Evolutionary conservation across 768 basidiomycete species (phyloP).

Genomic region (Podaxis sp.): DNA sequence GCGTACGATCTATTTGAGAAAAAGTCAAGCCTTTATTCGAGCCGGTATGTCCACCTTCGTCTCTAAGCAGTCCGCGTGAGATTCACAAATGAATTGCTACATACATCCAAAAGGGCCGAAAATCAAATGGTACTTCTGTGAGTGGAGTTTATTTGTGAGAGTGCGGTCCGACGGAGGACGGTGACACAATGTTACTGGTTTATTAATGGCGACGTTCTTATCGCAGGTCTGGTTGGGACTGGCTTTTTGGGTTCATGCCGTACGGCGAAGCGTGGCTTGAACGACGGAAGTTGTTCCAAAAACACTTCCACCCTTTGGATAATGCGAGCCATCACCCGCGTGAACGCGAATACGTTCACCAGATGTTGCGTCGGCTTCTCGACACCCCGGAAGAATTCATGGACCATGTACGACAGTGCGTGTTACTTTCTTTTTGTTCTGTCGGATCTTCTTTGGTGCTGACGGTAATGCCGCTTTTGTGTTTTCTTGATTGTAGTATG

Average conservation of each 20-base stretch:
- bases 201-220: neutral
- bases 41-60: constrained; percentile 11
- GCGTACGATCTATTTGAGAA: constrained; percentile 36
- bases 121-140: constrained; percentile 12
- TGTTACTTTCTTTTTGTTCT: neutral
- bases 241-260: constrained; percentile 17
- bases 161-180: neutral
- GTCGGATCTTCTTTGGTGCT: neutral
- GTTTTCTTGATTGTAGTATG: constrained; percentile 23
- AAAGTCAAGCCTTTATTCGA: constrained; percentile 33
- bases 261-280: constrained; percentile 17
- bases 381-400: constrained; percentile 35
- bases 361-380: constrained; percentile 37
- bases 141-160: neutral
- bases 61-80: neutral
- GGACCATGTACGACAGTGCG: constrained; percentile 42
- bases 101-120: neutral
- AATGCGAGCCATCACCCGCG: constrained; percentile 38
- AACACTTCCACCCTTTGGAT: constrained; percentile 40
- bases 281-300: constrained; percentile 32
- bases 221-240: constrained; percentile 13
- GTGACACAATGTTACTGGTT: neutral
- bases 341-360: constrained; percentile 38
- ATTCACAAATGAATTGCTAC: neutral
- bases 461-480: constrained; percentile 15